Evolutionary conservation across 164 flowering plant species (phyloP).

Genomic region (Stephania japonica): DNA sequence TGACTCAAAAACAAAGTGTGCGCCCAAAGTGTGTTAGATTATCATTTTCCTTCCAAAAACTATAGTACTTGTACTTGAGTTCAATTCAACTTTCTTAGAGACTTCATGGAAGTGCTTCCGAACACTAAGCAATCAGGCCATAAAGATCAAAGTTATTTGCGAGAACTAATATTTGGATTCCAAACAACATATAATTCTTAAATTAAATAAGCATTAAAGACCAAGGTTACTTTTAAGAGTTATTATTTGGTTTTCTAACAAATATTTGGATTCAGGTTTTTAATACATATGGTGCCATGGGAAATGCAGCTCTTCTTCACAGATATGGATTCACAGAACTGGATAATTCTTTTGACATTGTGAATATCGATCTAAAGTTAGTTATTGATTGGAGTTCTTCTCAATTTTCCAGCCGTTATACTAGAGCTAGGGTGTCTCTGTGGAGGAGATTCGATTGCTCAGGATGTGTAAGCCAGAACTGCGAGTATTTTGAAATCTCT

Average conservation of each 20-base stretch:
- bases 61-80: no score
- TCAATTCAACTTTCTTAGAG: no score
- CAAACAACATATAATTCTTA: no score
- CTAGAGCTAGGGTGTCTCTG: conserved; percentile 55
- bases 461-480: conserved; percentile 52
- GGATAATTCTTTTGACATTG: conserved; percentile 65
- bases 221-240: no score
- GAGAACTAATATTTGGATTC: no score
- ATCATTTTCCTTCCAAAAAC: no score
- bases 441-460: conserved; percentile 69
- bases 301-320: conserved; percentile 95
- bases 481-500: conserved; percentile 86
- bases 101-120: no score
- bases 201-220: no score
- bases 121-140: no score
- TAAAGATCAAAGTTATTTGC: no score
- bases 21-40: no score
- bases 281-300: conserved; percentile 79
- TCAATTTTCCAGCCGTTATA: conserved; percentile 46
- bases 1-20: no score
- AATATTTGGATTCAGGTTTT: conserved; percentile 56
- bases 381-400: conserved; percentile 58
- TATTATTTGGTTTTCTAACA: not conserved
- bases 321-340: conserved; percentile 94
- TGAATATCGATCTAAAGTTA: conserved; percentile 71